Evolutionary conservation across 2,329 filamentous ascomycete species (phyloP).

Genomic region (Beauveria australis): DNA sequence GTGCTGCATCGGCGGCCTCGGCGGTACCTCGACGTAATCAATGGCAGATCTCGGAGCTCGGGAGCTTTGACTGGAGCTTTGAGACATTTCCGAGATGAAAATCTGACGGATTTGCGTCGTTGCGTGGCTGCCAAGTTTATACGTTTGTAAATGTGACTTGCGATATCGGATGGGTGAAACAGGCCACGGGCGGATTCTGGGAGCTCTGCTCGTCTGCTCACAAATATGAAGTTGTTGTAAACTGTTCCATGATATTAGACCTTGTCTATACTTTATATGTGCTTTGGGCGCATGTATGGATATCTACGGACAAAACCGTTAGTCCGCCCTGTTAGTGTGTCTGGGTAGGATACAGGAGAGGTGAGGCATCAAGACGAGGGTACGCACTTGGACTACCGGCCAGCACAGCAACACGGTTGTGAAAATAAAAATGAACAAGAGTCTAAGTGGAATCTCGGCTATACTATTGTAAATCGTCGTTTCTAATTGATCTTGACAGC

Average conservation of each 20-base stretch:
- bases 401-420: not conserved
- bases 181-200: slow-evolving; percentile 2
- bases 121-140: not conserved
- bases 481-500: not conserved
- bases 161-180: not conserved
- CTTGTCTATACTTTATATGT: too few species aligned
- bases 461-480: not conserved
- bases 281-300: too few species aligned
- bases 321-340: not conserved
- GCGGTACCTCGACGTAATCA: not conserved
- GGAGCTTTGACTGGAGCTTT: not conserved
- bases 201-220: not conserved
- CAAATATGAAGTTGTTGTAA: not conserved
- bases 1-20: not conserved
- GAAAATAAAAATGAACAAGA: not conserved
- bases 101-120: not conserved
- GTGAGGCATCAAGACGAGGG: not conserved
- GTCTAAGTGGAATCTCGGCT: too few species aligned
- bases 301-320: not conserved
- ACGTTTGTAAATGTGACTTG: not conserved
- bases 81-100: not conserved
- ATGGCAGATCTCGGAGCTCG: not conserved
- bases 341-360: not conserved
- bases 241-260: not conserved
- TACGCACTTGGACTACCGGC: not conserved